Evolutionary conservation across 108 stramenopile species (phyloP), one percentile per base, ranked within the genome.

Genomic region (Nannochloropsis oceanica): DNA sequence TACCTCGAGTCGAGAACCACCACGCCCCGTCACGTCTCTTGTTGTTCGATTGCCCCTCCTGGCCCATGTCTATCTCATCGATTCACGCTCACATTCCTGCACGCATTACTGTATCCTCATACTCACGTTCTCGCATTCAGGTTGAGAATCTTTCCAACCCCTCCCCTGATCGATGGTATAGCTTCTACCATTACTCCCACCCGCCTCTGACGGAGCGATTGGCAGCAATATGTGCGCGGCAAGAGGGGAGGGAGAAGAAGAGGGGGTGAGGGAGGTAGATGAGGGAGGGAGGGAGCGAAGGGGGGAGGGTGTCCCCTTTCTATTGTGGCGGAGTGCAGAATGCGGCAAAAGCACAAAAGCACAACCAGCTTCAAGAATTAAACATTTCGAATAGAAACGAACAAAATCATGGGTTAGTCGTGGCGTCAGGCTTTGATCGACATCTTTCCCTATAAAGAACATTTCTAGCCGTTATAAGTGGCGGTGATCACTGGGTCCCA

Each of bases 161-260:
- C n/a, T 92, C 93, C 84, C 93, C 94, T 27, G 96, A 97, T 91
- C 90, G 89, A 79, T 93, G 93, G 95, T 98, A 97, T 90, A 91
- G 90, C 5, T 93, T 92, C 12, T 98, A 97, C 88, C 97, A 98
- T 91, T 96, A 98, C 89, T 93, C 92, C 34, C 99, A 99, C 87
- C 99, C 99, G 25, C 96, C 98, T 27, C 87, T 98, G 83, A 94
- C 97, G 12, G 97, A 99, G 88, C 92, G 99, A 11, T 93, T 99
- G 22, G 92, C 92, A 27, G 97, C 96, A 12, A 97, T 99, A 9
- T 73, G 59, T 18, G 59, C 59, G 59, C 59, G 59, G 22, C 59
- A 73, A 10, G 22, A 73, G 9, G 59, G 22, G 59, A n/a, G 7
- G 2, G 59, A 73, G 59, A 73, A n/a, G 59, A 73, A 73, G 59